These are phyloP conservation scores for Saururus chinensis DNA, from an alignment of 164 flowering plant species.

Conservation along the genomic window DNA sequence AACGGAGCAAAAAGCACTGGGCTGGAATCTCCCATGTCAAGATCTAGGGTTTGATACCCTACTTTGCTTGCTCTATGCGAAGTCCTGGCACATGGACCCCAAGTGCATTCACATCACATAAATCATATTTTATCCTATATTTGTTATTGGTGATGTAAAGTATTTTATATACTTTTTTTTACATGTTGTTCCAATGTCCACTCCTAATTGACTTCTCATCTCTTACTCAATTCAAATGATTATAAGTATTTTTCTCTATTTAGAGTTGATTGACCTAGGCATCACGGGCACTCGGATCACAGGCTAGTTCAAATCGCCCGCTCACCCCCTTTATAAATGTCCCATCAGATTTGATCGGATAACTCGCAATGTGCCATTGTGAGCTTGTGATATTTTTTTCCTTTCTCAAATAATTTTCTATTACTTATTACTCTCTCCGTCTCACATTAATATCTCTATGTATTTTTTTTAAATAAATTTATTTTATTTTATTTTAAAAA, in stretches of 20 bases:
- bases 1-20: background rate
- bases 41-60: constrained; percentile 6
- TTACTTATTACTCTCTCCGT: background rate
- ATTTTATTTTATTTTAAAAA: too few species aligned
- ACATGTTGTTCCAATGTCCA: background rate
- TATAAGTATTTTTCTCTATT: too few species aligned
- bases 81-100: constrained; percentile 3
- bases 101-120: background rate
- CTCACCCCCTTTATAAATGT: too few species aligned
- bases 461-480: too few species aligned
- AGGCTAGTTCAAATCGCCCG: too few species aligned
- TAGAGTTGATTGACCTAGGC: too few species aligned
- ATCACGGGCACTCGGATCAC: too few species aligned
- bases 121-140: background rate
- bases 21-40: background rate
- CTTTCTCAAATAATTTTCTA: background rate
- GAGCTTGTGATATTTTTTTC: too few species aligned
- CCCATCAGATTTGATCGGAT: too few species aligned
- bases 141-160: background rate
- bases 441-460: background rate
- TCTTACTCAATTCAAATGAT: background rate
- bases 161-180: background rate
- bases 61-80: constrained; percentile 6
- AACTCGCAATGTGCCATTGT: too few species aligned
- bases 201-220: background rate